Percentiles rank a stretch among this genome's conserved stretches.
Evolutionary conservation across 1,284 basidiomycete species (phyloP).

Genomic region (Sporisorium exsertum): DNA sequence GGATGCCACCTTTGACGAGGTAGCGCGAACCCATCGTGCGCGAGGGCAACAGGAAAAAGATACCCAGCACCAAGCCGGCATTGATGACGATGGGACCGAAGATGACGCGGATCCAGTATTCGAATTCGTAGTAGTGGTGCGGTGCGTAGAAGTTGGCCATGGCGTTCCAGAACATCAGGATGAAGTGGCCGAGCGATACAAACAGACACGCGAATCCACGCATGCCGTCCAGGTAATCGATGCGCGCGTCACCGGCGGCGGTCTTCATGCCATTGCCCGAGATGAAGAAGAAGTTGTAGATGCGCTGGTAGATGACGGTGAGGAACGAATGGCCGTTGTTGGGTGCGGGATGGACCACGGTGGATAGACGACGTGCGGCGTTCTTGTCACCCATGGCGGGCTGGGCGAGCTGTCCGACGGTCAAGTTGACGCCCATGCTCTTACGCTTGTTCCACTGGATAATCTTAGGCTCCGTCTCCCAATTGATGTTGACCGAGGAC

Average conservation of each 20-base stretch:
- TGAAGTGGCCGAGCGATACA: slow-evolving; percentile 60
- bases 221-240: slow-evolving; percentile 63
- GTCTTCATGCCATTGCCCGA: slow-evolving; percentile 43
- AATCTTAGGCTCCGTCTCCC: slow-evolving; percentile 47
- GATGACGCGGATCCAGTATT: slow-evolving; percentile 53
- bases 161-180: slow-evolving; percentile 59
- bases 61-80: slow-evolving; percentile 55
- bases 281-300: slow-evolving; percentile 49
- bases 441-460: slow-evolving; percentile 57
- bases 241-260: slow-evolving; percentile 46
- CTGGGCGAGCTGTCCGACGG: slow-evolving; percentile 52
- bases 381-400: slow-evolving; percentile 53
- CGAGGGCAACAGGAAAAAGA: slow-evolving; percentile 60
- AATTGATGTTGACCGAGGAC: slow-evolving; percentile 38
- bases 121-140: slow-evolving; percentile 51
- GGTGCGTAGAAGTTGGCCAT: slow-evolving; percentile 41
- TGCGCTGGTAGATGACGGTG: slow-evolving; percentile 34
- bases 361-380: slow-evolving; percentile 44
- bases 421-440: slow-evolving; percentile 28
- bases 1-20: slow-evolving; percentile 52
- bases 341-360: slow-evolving; percentile 29
- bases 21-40: slow-evolving; percentile 60
- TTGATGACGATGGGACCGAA: slow-evolving; percentile 57
- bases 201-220: slow-evolving; percentile 61
- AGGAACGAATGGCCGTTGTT: slow-evolving; percentile 45